These are phyloP conservation scores for Capillidium heterosporum DNA, from an alignment of 371 early-diverging fungal genomes.

Conservation along the genomic window DNA sequence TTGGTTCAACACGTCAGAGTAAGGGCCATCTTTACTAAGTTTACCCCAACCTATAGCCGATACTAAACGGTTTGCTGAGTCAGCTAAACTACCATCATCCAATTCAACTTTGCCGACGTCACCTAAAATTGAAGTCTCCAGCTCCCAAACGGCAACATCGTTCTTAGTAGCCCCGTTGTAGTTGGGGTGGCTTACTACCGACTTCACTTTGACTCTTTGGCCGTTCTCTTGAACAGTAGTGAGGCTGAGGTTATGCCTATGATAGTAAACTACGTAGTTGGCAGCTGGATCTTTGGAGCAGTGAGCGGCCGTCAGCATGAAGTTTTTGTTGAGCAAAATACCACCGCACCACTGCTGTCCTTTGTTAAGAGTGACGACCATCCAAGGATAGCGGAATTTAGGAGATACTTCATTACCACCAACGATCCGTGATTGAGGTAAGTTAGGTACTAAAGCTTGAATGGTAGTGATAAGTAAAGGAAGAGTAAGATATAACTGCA, in stretches of 20 bases:
- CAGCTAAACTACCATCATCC: not conserved
- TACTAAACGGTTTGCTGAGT: not conserved
- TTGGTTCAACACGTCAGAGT: conserved; percentile 1
- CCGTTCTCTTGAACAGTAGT: not conserved
- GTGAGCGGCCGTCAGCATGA: conserved; percentile 5
- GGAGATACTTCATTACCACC: not conserved
- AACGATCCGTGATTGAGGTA: not conserved
- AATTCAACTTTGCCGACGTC: not conserved
- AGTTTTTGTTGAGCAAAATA: not conserved
- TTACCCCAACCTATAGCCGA: conserved; percentile 4
- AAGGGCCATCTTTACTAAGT: not conserved
- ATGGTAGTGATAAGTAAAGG: too few relatives aligned
- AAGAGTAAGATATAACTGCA: too few relatives aligned
- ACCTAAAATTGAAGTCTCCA: not conserved
- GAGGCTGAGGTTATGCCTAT: not conserved
- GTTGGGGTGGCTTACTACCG: not conserved
- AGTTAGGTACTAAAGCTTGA: too few relatives aligned
- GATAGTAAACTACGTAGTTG: not conserved
- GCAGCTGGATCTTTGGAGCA: not conserved
- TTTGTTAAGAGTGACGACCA: too few relatives aligned
- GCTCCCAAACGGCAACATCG: not conserved
- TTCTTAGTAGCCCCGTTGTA: not conserved
- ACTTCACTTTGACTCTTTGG: not conserved
- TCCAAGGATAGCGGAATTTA: not conserved
- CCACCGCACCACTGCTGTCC: conserved; percentile 2